Evolutionary conservation across 2,329 filamentous ascomycete genomes (phyloP).

Genomic region (Penicillium thymicola): DNA sequence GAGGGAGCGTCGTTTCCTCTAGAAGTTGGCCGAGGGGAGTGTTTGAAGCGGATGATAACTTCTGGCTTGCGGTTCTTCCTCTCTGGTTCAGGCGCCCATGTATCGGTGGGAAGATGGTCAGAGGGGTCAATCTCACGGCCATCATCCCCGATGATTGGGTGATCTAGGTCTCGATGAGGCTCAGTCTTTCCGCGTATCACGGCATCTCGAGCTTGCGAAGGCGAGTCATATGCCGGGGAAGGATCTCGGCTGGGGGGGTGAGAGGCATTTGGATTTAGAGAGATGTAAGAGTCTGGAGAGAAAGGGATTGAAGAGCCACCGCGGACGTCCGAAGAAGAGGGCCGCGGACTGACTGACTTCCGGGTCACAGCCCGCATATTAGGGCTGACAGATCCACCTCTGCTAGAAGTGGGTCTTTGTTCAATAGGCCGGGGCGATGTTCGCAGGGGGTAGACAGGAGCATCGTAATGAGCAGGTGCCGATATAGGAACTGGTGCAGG

Average conservation of each 20-base stretch:
- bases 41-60: constrained; percentile 48
- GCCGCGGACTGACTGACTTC: constrained; percentile 60
- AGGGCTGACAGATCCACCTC: constrained; percentile 34
- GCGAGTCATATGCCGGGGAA: constrained; percentile 37
- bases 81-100: constrained; percentile 65
- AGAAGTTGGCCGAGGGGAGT: constrained; percentile 31
- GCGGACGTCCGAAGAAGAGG: constrained; percentile 42
- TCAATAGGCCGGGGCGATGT: constrained; percentile 29
- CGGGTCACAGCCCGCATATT: constrained; percentile 43
- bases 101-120: constrained; percentile 62
- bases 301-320: constrained; percentile 52
- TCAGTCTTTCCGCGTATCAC: constrained; percentile 39
- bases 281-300: constrained; percentile 60
- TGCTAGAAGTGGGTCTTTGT: constrained; percentile 24
- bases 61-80: constrained; percentile 52
- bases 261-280: constrained; percentile 52
- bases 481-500: constrained; percentile 20
- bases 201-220: constrained; percentile 39
- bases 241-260: constrained; percentile 33
- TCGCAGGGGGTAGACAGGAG: constrained; percentile 29
- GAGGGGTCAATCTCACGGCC: constrained; percentile 64
- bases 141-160: constrained; percentile 61
- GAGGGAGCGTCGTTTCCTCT: constrained; percentile 18
- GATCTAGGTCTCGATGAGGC: constrained; percentile 42
- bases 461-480: constrained; percentile 15